Percentiles rank a stretch among this genome's conserved stretches.
phyloP scores from a whole-genome alignment of 2,329 filamentous ascomycete genomes.

The Neobulgaria alba region DNA sequence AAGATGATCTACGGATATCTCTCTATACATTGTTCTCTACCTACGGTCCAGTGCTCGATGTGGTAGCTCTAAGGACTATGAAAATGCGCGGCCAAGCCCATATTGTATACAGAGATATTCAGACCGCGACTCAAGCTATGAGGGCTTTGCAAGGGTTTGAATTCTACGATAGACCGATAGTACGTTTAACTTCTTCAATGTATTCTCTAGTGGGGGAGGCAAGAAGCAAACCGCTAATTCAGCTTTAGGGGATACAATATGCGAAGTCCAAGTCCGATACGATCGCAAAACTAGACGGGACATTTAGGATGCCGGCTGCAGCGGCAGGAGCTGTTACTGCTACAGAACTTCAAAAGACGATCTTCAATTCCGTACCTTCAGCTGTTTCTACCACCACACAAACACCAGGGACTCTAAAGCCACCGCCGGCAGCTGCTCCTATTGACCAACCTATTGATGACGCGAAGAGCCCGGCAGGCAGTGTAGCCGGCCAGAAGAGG shows the following conservation, averaged over 20 bases:
- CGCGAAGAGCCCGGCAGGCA: slow-evolving; percentile 42
- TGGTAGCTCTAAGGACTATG: slow-evolving; percentile 78
- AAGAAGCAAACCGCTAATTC: not conserved
- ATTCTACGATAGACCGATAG: slow-evolving; percentile 79
- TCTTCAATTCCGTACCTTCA: slow-evolving; percentile 63
- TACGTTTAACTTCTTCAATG: slow-evolving; percentile 36
- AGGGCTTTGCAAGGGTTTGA: slow-evolving; percentile 75
- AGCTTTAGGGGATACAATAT: slow-evolving; percentile 72
- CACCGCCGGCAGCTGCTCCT: slow-evolving; percentile 30
- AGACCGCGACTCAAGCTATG: slow-evolving; percentile 92
- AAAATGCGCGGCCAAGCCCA: slow-evolving; percentile 97
- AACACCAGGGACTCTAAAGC: slow-evolving; percentile 36
- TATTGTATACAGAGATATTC: slow-evolving; percentile 79
- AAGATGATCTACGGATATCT: slow-evolving; percentile 74
- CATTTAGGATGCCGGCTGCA: slow-evolving; percentile 62
- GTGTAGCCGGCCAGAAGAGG: slow-evolving; percentile 56
- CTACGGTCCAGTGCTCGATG: slow-evolving; percentile 84
- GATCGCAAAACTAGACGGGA: slow-evolving; percentile 85
- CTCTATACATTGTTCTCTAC: slow-evolving; percentile 93
- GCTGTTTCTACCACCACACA: slow-evolving; percentile 31
- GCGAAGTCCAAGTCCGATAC: slow-evolving; percentile 83
- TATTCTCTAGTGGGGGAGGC: not conserved
- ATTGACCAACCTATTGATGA: slow-evolving; percentile 42
- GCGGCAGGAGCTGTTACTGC: slow-evolving; percentile 50
- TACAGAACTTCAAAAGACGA: slow-evolving; percentile 69